Evolutionary conservation across 2,329 filamentous ascomycete species (phyloP).

Genomic region (Diaporthe aspalathi): DNA sequence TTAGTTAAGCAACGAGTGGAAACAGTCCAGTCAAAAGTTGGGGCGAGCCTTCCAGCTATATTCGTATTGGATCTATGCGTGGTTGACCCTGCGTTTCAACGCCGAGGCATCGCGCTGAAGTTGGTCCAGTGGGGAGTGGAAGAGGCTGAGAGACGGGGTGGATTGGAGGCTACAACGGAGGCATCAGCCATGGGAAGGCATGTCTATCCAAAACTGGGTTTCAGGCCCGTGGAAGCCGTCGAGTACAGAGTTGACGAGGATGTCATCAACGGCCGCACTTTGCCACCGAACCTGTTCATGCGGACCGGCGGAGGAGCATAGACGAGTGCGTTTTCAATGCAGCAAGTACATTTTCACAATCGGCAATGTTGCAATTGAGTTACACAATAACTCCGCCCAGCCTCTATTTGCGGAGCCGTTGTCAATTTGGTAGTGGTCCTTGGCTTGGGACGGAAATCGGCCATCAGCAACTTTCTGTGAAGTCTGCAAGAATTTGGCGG

Average conservation of each 20-base stretch:
- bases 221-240: slow-evolving; percentile 55
- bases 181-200: slow-evolving; percentile 61
- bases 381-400: neutral
- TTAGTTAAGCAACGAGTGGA: slow-evolving; percentile 57
- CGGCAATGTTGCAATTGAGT: neutral
- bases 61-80: slow-evolving; percentile 63
- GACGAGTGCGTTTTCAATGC: neutral
- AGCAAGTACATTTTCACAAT: neutral
- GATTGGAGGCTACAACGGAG: slow-evolving; percentile 57
- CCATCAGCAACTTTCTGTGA: neutral
- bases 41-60: slow-evolving; percentile 54
- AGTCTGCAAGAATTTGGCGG: no score
- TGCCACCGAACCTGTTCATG: slow-evolving; percentile 61
- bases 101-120: slow-evolving; percentile 57
- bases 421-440: neutral
- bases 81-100: slow-evolving; percentile 65
- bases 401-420: neutral
- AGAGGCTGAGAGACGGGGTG: slow-evolving; percentile 54
- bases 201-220: slow-evolving; percentile 60
- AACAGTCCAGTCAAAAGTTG: slow-evolving; percentile 54
- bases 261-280: slow-evolving; percentile 48
- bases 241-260: slow-evolving; percentile 57
- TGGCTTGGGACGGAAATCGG: no score
- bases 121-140: slow-evolving; percentile 62
- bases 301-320: slow-evolving; percentile 47